Evolutionary conservation across 2,329 filamentous ascomycete genomes (phyloP), one percentile per base, ranked within the genome.

Genomic region (Pezicula neosporulosa): DNA sequence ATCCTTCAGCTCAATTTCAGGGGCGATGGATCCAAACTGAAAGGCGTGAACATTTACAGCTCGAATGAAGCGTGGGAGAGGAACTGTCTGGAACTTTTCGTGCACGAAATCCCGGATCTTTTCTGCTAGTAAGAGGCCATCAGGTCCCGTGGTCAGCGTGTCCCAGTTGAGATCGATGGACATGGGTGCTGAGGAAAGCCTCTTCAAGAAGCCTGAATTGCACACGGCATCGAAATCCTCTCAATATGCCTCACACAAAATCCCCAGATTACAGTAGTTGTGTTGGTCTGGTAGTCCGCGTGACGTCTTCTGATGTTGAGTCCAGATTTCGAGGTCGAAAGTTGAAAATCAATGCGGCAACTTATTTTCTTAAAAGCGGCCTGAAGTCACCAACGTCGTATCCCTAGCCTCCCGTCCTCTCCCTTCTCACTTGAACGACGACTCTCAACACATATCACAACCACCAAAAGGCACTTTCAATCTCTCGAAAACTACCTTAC

Each of bases 121-220:
- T 66, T 91, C 87, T 45, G 93, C 91, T 55, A 97, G 84, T 49
- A 83, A 88, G 58, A 85, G 80, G 50, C 94, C 93, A 70, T 97
- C 93, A 45, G 90, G 83, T 27, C 94, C 94, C 56, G 85, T 86
- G 19, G 93, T 97, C 66, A 97, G 82, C 56, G 87, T 88, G 65
- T 94, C 87, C 94, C 94, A 99, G 72, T 96, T 91, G 68, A 99
- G 87, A 67, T 97, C 92, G 75, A 99, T 93, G 61, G 94, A 97
- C 94, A 99, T 99, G 44, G 57, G 56, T 30, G 46, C 49, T 30
- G 33, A 28, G 43, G 45, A 33, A 33, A 21, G 27, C 7, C 15
- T 30, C 39, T 10, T 27, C 30, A 27, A 44, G 19, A 44, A 44
- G 27, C 21, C 42, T 30, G 38, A 38, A 33, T 43, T 37, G 39